phyloP scores from a whole-genome alignment of 805 yeast genomes.

The Yarrowia deformans region DNA sequence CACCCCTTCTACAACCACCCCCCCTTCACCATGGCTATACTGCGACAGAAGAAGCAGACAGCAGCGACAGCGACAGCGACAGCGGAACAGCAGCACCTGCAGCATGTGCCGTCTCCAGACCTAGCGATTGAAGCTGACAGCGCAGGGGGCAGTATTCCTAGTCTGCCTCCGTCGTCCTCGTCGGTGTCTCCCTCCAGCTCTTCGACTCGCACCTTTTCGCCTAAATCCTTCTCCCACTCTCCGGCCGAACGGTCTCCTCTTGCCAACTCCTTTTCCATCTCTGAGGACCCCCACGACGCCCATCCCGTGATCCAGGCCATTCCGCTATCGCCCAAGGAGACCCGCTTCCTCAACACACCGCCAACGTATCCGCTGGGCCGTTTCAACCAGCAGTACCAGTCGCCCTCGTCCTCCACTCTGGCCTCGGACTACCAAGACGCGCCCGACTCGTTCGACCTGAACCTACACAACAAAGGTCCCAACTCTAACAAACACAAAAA shows the following conservation, averaged over 20 bases:
- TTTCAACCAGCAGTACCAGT: neutral
- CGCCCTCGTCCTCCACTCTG: conserved; percentile 19
- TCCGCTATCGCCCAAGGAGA: conserved; percentile 21
- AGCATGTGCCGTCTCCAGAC: conserved; percentile 24
- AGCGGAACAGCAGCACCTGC: neutral
- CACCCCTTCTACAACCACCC: no score
- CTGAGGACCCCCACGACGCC: neutral
- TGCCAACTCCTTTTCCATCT: conserved; percentile 16
- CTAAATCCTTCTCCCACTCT: conserved; percentile 9
- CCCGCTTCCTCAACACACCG: conserved; percentile 3
- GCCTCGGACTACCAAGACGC: conserved; percentile 39
- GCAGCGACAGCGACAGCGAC: neutral
- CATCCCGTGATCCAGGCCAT: conserved; percentile 21
- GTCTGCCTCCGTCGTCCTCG: neutral
- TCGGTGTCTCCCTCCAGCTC: neutral
- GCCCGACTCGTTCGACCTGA: conserved; percentile 26
- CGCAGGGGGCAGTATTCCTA: conserved; percentile 10
- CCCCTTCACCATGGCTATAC: conserved; percentile 1
- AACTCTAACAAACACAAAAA: conserved; percentile 26
- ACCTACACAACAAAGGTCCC: conserved; percentile 26
- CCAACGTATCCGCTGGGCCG: neutral
- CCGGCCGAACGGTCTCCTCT: conserved; percentile 24
- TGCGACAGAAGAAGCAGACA: neutral
- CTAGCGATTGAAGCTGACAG: conserved; percentile 11
- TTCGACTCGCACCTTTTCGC: conserved; percentile 5